phyloP scores from a whole-genome alignment of 2,329 filamentous ascomycete genomes.

The Exserohilum rostratum region DNA sequence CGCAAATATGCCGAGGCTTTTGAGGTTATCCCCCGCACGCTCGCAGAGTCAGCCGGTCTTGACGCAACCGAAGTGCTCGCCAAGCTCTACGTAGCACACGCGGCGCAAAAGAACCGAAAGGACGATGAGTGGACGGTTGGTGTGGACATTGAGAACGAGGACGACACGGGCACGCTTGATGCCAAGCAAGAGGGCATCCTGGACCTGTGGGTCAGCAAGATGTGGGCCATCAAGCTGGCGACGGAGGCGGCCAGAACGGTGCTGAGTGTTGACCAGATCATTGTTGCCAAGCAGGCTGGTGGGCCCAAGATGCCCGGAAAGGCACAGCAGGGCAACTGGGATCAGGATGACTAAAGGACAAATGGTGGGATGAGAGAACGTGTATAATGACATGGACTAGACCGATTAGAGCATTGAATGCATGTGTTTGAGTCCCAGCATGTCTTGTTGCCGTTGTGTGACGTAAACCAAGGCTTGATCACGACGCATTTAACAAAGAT shows the following conservation, averaged over 20 bases:
- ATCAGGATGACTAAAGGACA: constrained; percentile 60
- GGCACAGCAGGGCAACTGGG: constrained; percentile 73
- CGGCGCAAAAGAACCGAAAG: constrained; percentile 59
- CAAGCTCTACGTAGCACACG: constrained; percentile 89
- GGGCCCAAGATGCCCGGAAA: constrained; percentile 96
- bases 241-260: constrained; percentile 94
- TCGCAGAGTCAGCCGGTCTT: constrained; percentile 92
- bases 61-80: constrained; percentile 97
- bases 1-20: constrained; percentile 98
- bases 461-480: neutral
- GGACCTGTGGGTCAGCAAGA: constrained; percentile 89
- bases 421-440: neutral
- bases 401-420: constrained; percentile 11
- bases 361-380: constrained; percentile 1
- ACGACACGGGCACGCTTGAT: constrained; percentile 81
- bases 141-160: constrained; percentile 90
- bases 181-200: constrained; percentile 87
- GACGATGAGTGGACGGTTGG: constrained; percentile 86
- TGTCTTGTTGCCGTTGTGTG: neutral
- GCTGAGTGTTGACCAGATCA: constrained; percentile 97
- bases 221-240: constrained; percentile 95
- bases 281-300: constrained; percentile 95
- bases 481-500: neutral
- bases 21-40: constrained; percentile 90
- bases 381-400: constrained; percentile 22